Base-by-base conservation (phyloP, 1,284 basidiomycete species). In the Caloboletus inedulis region DNA sequence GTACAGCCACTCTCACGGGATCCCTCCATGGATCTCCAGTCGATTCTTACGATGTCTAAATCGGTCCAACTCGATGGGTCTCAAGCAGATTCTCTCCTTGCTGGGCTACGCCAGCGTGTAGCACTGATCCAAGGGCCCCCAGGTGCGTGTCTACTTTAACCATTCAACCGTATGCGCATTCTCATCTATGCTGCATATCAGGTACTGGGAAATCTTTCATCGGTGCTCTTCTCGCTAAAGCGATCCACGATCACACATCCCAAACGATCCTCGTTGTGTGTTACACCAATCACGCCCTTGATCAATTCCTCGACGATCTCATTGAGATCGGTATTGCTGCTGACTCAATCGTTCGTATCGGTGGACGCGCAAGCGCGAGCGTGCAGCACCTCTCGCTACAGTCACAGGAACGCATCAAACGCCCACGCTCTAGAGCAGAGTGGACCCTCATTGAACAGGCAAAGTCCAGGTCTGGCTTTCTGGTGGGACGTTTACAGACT, bases 171-270 rank as follows among this genome's bases (percentile, higher is more conserved):
- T 31, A 21, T 27, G 31, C 9, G 14, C 18, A 16, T 49, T 21
- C 47, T 62, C 3, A 53, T 13, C 2, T 7, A 21, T 25, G 10
- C 16, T 40, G 47, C 47, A 39, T 18, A 43, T 18, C 33, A 86
- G 84, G 84, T 1, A 87, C 84, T 0, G 85, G 84, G 1, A 86
- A 87, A 52, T 85, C 82, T 0, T 85, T 85, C 60, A 81, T 87
- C 25, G 84, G 85, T 2, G 80, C 82, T 0, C 69, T 87, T 1
- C 66, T 85, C 0, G 82, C 81, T 0, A 85, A 85, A 57, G 64
- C 73, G 2, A 63, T 85, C 5, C 74, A 84, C 41, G 74, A 81
- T 18, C 64, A 66, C 41, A 77, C 79, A 0, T 3, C 57, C 0
- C 68, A 76, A 50, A 78, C 59, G 0, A 83, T 86, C 16, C 74